These are phyloP conservation scores for Boletus patriciae DNA, from an alignment of 768 basidiomycete genomes.

Conservation along the genomic window DNA sequence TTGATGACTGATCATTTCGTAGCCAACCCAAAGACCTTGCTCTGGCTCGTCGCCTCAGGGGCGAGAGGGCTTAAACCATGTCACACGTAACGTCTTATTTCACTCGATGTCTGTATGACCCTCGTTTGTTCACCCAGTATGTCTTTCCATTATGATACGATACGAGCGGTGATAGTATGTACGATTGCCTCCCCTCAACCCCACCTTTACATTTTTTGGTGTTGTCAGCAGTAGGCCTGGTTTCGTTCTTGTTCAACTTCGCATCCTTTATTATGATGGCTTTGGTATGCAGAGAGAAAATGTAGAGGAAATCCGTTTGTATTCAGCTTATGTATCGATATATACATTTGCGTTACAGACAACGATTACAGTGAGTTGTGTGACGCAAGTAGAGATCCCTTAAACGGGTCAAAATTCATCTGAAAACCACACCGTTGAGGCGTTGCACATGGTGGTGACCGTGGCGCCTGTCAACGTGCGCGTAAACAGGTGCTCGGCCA, in stretches of 20 bases:
- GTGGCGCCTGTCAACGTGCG: conserved; percentile 44
- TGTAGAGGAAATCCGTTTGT: conserved; percentile 31
- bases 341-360: conserved; percentile 27
- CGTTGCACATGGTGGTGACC: conserved; percentile 55
- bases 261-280: background rate
- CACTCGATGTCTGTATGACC: background rate
- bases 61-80: conserved; percentile 68
- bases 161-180: conserved; percentile 33
- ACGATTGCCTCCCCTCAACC: conserved; percentile 18
- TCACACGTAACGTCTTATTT: background rate
- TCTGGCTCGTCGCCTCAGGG: conserved; percentile 81
- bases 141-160: conserved; percentile 22
- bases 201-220: conserved; percentile 1
- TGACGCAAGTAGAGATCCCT: background rate
- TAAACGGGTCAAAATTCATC: background rate
- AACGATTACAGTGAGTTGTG: background rate
- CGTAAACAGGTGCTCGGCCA: conserved; percentile 49
- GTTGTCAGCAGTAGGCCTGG: conserved; percentile 8
- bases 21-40: conserved; percentile 90
- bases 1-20: conserved; percentile 23
- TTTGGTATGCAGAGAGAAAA: conserved; percentile 4
- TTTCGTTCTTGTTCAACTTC: conserved; percentile 1
- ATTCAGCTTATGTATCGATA: conserved; percentile 23
- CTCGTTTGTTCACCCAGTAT: conserved; percentile 16
- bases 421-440: conserved; percentile 39